Conservation (phyloP, 176 grass and related monocot genomes). For the Hordeum vulgare region DNA sequence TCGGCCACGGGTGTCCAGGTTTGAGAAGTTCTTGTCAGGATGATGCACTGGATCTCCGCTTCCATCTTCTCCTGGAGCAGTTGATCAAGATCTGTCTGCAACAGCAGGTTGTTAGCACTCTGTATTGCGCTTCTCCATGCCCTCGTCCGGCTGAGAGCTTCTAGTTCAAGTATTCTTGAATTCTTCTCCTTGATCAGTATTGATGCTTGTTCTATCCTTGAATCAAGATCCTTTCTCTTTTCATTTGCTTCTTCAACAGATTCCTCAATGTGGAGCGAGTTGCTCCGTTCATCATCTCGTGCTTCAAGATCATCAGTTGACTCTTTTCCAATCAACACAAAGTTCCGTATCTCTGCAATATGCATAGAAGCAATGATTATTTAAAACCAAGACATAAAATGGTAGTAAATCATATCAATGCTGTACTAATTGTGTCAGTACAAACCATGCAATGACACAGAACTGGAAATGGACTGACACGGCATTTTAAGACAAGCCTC, state of each 20-base stretch:
- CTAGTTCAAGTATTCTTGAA: slow-evolving; percentile 34
- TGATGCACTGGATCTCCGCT: slow-evolving; percentile 47
- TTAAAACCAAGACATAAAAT: neutral
- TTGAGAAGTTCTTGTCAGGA: slow-evolving; percentile 46
- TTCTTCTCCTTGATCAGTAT: slow-evolving; percentile 35
- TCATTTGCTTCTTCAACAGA: slow-evolving; percentile 26
- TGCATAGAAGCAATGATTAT: slow-evolving; percentile 1
- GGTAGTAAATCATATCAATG: neutral
- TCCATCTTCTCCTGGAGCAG: slow-evolving; percentile 57
- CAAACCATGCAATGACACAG: neutral
- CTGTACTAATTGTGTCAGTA: neutral
- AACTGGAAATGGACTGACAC: neutral
- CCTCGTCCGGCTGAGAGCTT: neutral
- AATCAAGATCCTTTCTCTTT: slow-evolving; percentile 33
- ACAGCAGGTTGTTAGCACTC: neutral
- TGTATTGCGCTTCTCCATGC: neutral
- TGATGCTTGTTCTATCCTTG: slow-evolving; percentile 34
- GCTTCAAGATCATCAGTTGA: slow-evolving; percentile 16
- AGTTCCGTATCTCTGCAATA: slow-evolving; percentile 59
- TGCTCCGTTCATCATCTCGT: slow-evolving; percentile 29
- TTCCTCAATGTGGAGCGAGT: slow-evolving; percentile 11
- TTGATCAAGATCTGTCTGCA: slow-evolving; percentile 43
- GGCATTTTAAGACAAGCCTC: neutral
- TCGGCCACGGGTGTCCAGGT: slow-evolving; percentile 9
- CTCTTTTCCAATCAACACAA: slow-evolving; percentile 31